Conservation (phyloP, 1,284 basidiomycete species). For the Agroathelia rolfsii region DNA sequence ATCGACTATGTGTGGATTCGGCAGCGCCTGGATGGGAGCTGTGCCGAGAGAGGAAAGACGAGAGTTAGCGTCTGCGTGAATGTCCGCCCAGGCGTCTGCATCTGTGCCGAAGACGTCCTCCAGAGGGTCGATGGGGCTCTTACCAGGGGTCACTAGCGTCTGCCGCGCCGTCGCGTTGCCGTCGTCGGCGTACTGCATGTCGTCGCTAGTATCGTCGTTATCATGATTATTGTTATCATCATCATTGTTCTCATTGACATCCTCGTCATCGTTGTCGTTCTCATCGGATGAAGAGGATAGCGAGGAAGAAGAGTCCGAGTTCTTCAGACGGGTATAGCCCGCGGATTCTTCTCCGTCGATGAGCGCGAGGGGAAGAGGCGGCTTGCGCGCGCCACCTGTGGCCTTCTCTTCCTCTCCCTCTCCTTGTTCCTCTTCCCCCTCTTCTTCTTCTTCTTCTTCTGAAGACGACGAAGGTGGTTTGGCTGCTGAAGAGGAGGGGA, state of each 20-base stretch:
- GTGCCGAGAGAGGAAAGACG: too few relatives aligned
- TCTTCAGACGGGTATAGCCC: constrained; percentile 17
- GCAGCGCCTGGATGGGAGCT: constrained; percentile 16
- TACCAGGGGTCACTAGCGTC: constrained; percentile 17
- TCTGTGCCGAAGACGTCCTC: constrained; percentile 46
- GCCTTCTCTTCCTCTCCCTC: constrained; percentile 20
- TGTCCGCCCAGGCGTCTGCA: constrained; percentile 49
- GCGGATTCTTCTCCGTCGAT: too few relatives aligned
- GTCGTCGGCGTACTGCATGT: too few relatives aligned
- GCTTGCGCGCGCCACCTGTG: too few relatives aligned
- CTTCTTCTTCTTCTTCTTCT: constrained; percentile 14
- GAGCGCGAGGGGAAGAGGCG: constrained; percentile 40
- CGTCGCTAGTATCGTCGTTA: background rate
- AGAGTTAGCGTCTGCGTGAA: constrained; percentile 31
- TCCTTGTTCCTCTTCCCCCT: constrained; percentile 14
- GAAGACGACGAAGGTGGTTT: constrained; percentile 6
- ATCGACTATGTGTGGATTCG: constrained; percentile 38
- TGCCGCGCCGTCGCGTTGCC: constrained; percentile 7
- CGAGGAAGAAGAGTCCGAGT: constrained; percentile 18
- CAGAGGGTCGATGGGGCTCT: constrained; percentile 27
- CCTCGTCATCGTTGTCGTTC: constrained; percentile 13
- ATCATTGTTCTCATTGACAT: constrained; percentile 20
- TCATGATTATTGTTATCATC: too few relatives aligned
- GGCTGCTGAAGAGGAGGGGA: too few relatives aligned
- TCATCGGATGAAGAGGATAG: constrained; percentile 17